Conservation (phyloP, 1,284 basidiomycete genomes). For the Sporisorium iseilematis-ciliati region DNA sequence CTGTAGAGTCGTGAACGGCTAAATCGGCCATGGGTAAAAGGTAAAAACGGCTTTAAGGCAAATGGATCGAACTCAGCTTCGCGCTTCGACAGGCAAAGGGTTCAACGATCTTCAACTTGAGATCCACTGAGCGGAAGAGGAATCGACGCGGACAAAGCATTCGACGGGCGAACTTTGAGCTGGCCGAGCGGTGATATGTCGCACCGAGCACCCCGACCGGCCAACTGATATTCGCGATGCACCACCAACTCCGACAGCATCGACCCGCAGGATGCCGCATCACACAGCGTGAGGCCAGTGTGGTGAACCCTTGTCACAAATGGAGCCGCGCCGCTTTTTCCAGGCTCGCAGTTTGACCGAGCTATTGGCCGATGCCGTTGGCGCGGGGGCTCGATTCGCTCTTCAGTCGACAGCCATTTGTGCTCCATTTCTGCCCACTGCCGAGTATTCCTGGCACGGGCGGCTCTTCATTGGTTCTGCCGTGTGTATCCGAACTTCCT, state of each 20-base stretch:
- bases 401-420: too few relatives aligned
- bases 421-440: too few relatives aligned
- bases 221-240: background rate
- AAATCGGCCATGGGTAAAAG: background rate
- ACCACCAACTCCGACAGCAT: background rate
- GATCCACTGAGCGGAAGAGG: too few relatives aligned
- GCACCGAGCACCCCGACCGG: constrained; percentile 10
- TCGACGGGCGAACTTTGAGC: background rate
- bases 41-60: background rate
- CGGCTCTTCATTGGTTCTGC: background rate
- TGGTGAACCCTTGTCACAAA: background rate
- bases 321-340: too few relatives aligned
- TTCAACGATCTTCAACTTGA: too few relatives aligned
- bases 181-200: background rate
- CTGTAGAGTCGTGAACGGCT: background rate
- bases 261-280: background rate
- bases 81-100: background rate
- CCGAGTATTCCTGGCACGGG: too few relatives aligned
- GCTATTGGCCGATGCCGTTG: background rate
- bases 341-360: background rate
- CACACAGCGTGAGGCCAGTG: background rate
- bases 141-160: too few relatives aligned
- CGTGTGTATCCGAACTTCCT: background rate
- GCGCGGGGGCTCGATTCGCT: constrained; percentile 4
- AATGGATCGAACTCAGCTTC: background rate